phyloP scores from a whole-genome alignment of 169 alveolate genomes.

The Sarcocystis neurona region DNA sequence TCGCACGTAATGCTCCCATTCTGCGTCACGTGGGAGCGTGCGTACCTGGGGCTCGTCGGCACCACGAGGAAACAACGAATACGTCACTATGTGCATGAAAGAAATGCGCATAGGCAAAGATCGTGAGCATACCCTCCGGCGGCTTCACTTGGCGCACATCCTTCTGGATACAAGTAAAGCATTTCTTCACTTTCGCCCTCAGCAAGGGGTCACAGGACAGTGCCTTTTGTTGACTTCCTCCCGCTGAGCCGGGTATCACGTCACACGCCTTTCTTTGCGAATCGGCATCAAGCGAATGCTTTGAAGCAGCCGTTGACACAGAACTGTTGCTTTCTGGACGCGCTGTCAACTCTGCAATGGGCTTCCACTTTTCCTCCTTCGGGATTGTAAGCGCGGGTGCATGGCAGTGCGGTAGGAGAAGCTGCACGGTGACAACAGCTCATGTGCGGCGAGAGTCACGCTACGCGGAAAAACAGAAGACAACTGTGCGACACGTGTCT shows the following conservation, averaged over 20 bases:
- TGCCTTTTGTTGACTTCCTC: too few species aligned
- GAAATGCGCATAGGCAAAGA: too few species aligned
- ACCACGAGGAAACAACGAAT: too few species aligned
- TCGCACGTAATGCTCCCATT: too few species aligned
- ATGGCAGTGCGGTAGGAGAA: slow-evolving; percentile 1
- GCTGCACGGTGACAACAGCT: too few species aligned
- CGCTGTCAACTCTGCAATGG: neutral
- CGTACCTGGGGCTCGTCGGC: too few species aligned
- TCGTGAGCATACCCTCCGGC: slow-evolving; percentile 1
- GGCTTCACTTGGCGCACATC: slow-evolving; percentile 37
- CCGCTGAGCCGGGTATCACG: too few species aligned
- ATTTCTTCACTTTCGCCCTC: slow-evolving; percentile 1
- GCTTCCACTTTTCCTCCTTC: slow-evolving; percentile 6
- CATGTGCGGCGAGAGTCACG: too few species aligned
- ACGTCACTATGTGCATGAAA: too few species aligned
- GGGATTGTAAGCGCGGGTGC: neutral
- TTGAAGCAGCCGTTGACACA: neutral
- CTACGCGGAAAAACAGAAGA: too few species aligned
- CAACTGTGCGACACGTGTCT: too few species aligned
- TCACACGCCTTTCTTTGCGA: neutral
- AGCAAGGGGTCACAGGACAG: neutral
- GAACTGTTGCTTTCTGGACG: neutral
- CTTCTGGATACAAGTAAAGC: slow-evolving; percentile 6
- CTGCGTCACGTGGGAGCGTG: too few species aligned
- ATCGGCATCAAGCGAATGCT: neutral